Evolutionary conservation across 306 rosid species (phyloP).

Genomic region (Pyrus communis): DNA sequence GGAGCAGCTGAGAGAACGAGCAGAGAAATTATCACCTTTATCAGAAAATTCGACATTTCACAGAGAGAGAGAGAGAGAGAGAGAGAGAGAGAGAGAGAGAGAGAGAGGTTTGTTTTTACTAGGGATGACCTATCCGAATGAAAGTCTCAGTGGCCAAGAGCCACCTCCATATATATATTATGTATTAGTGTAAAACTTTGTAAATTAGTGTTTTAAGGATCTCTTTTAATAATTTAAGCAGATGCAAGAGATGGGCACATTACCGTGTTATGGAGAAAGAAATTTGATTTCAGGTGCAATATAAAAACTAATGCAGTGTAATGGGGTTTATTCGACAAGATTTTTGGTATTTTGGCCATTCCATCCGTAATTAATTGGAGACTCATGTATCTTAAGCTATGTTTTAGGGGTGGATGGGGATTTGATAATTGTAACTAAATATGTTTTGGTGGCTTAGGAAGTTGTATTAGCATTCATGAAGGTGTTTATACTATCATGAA

Average conservation of each 20-base stretch:
- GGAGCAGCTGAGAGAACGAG: constrained; percentile 37
- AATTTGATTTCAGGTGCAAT: too few species aligned
- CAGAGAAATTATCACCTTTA: constrained; percentile 31
- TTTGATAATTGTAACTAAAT: too few species aligned
- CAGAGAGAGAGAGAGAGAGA: constrained; percentile 22
- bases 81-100: constrained; percentile 19
- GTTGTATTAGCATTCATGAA: too few species aligned
- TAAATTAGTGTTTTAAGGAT: not conserved
- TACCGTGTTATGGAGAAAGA: too few species aligned
- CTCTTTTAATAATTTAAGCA: not conserved
- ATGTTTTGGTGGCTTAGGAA: too few species aligned
- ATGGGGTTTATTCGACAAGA: too few species aligned
- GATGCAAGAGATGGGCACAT: too few species aligned
- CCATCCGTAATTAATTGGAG: too few species aligned
- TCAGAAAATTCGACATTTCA: constrained; percentile 33
- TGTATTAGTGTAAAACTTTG: not conserved
- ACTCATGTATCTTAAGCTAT: too few species aligned
- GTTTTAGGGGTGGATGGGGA: not conserved
- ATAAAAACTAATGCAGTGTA: too few species aligned
- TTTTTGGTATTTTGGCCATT: too few species aligned
- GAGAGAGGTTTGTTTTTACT: not conserved
- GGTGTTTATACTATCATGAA: too few species aligned
- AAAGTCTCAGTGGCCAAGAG: not conserved
- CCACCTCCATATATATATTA: not conserved
- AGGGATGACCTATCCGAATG: not conserved